Evolutionary conservation across 108 stramenopile species (phyloP).

Genomic region (Pseudonitzschia multiseries): DNA sequence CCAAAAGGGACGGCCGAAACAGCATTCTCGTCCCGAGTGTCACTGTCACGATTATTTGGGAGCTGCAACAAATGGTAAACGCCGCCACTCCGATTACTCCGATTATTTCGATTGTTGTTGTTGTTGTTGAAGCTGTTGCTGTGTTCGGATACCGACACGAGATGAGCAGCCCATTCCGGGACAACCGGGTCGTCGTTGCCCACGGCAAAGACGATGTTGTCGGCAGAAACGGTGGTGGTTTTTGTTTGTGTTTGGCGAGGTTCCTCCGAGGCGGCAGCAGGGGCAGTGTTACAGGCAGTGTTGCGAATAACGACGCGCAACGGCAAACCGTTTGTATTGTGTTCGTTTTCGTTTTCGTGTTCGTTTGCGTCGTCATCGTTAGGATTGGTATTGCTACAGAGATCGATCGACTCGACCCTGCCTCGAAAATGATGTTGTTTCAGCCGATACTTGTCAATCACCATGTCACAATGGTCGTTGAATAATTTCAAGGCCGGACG

Average conservation of each 20-base stretch:
- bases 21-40: not conserved
- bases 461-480: constrained; percentile 30
- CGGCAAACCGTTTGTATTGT: not conserved
- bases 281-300: too few relatives aligned
- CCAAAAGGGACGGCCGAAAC: not conserved
- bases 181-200: constrained; percentile 19
- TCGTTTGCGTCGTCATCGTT: not conserved
- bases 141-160: too few relatives aligned
- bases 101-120: too few relatives aligned
- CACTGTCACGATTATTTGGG: not conserved
- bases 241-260: not conserved
- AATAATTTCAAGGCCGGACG: constrained; percentile 22
- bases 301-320: not conserved
- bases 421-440: constrained; percentile 7
- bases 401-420: constrained; percentile 8
- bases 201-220: constrained; percentile 24
- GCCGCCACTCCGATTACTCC: too few relatives aligned
- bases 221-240: not conserved
- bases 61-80: not conserved
- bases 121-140: too few relatives aligned
- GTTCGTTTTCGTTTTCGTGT: too few relatives aligned
- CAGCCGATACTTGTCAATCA: constrained; percentile 10
- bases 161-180: constrained; percentile 3
- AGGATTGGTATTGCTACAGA: not conserved
- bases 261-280: not conserved